Percentiles rank a stretch among this genome's conserved stretches.
Conservation (phyloP, 768 basidiomycete genomes). For the Hygrocybe punicea region DNA sequence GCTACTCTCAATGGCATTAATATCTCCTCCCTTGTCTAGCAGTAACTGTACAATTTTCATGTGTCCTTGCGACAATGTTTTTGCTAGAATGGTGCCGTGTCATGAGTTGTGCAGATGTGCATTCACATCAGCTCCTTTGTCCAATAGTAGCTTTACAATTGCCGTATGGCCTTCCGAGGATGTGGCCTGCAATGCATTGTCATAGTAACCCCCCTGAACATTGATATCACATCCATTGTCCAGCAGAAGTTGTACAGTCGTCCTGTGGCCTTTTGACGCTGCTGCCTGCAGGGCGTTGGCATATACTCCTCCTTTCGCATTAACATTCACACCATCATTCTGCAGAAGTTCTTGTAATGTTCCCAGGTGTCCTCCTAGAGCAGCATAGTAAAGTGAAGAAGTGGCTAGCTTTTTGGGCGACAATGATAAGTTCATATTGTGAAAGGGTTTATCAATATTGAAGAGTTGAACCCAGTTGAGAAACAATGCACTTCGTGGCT, state of each 20-base stretch:
- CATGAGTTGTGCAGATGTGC: too few species aligned
- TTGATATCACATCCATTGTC: not conserved
- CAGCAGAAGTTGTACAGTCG: not conserved
- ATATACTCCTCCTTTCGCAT: not conserved
- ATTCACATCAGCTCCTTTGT: not conserved
- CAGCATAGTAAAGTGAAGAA: not conserved
- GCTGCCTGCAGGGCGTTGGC: not conserved
- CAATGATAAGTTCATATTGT: too few species aligned
- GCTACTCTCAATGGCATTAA: too few species aligned
- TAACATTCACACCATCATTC: not conserved
- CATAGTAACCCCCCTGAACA: not conserved
- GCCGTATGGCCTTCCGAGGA: not conserved
- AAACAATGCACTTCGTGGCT: not conserved
- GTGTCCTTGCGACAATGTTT: too few species aligned
- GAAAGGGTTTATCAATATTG: not conserved
- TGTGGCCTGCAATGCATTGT: not conserved
- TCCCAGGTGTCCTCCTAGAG: not conserved
- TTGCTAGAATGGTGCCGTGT: too few species aligned
- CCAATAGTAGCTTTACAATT: not conserved
- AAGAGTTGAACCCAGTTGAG: not conserved
- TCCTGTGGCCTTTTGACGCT: not conserved
- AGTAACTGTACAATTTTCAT: too few species aligned
- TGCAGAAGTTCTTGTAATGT: not conserved
- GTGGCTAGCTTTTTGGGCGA: not conserved
- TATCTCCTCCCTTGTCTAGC: too few species aligned